Evolutionary conservation across 1,284 basidiomycete species (phyloP).

Genomic region (Heterobasidion irregulare): DNA sequence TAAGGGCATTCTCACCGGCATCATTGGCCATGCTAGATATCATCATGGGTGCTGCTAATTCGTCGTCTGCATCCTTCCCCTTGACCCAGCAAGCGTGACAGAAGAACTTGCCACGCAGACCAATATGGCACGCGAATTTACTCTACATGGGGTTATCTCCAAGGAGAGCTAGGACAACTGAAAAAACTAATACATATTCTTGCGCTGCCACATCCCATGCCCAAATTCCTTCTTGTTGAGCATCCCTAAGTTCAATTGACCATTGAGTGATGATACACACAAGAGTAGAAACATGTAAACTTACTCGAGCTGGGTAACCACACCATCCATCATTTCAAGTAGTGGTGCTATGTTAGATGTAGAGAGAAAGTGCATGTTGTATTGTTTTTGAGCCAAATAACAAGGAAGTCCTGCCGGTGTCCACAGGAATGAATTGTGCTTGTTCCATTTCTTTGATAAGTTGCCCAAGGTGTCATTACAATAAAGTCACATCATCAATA

Average conservation of each 20-base stretch:
- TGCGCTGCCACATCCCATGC: slow-evolving; percentile 24
- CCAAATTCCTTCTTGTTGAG: slow-evolving; percentile 22
- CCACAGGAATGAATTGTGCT: slow-evolving; percentile 28
- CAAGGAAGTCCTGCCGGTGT: slow-evolving; percentile 19
- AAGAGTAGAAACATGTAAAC: slow-evolving; percentile 12
- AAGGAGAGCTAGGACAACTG: slow-evolving; percentile 24
- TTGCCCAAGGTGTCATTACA: slow-evolving; percentile 38
- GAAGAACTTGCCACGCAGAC: slow-evolving; percentile 27
- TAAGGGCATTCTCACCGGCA: not conserved
- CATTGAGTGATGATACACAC: not conserved
- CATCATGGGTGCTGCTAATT: not conserved
- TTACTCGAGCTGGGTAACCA: slow-evolving; percentile 18
- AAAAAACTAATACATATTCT: slow-evolving; percentile 24
- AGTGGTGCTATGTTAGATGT: slow-evolving; percentile 31
- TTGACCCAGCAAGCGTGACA: slow-evolving; percentile 27
- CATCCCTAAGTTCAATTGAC: slow-evolving; percentile 10
- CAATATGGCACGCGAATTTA: slow-evolving; percentile 33
- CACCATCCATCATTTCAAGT: slow-evolving; percentile 32
- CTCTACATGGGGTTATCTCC: slow-evolving; percentile 41
- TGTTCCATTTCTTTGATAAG: slow-evolving; percentile 33
- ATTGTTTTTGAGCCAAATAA: slow-evolving; percentile 11
- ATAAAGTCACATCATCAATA: slow-evolving; percentile 30
- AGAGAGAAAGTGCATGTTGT: slow-evolving; percentile 25
- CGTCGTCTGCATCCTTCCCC: not conserved
- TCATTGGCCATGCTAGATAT: not conserved